Evolutionary conservation across 225 moss, liverwort and hornwort species (phyloP), one percentile per base, ranked within the genome.

Genomic region (Physcomitrellopsis africana): DNA sequence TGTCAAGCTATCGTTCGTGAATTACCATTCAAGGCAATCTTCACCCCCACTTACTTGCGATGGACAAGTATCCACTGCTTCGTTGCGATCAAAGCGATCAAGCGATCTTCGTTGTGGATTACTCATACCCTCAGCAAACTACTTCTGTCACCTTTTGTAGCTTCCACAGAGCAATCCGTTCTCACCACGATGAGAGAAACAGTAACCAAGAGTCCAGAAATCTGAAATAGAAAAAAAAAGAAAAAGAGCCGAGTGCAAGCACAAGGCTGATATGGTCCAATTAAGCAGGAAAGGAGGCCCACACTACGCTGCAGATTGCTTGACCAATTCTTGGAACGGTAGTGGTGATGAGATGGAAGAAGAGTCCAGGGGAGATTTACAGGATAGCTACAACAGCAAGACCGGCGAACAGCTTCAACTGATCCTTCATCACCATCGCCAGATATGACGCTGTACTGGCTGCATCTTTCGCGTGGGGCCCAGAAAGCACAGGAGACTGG

Each of bases 191-290:
- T 37, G 26, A 49, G 5, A 29, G 11, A 44, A 18, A n/a, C 10
- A 24, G 23, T 60, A 27, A 29, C 12, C 46, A 22, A 46, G 44
- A 11, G 11, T 27, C 12, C 16, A 46, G 48, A 0, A 49, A 49
- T 14, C 49, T 37, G 49, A 11, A 15, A 7, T 49, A 15, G 15
- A 49, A 14, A 56, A 19, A 20, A 9, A 18, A 56, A 22, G 43
- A 14, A 51, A 51, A n/a, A 22, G 77, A 65, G 77, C 66, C 8
- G 51, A 64, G 78, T 59, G 49, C 78, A 72, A 78, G 78, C 44
- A 18, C 59, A 72, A 78, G 67, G 77, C 70, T 77, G 77, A 77
- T 64, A 71, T 56, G 64, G 70, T 77, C 77, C 49, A 12, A 26
- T 1, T 49, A 20, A 7, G 58, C 24, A 16, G 43, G 10, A 7